These are phyloP conservation scores for Boletus reticulatus DNA, from an alignment of 768 basidiomycete species.

Conservation along the genomic window DNA sequence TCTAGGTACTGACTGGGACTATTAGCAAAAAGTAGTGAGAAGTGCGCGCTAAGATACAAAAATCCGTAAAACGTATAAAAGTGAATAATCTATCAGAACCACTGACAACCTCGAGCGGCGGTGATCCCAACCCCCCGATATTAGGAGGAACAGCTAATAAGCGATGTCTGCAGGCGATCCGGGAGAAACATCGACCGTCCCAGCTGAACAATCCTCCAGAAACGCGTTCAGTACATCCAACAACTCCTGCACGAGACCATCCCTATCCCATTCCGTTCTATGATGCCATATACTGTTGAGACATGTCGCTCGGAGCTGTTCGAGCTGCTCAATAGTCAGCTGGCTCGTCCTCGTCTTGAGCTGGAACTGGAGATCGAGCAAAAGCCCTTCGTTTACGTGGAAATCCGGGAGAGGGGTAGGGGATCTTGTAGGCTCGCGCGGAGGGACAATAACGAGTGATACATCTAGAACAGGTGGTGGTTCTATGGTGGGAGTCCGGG, in stretches of 20 bases:
- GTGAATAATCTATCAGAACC: conserved; percentile 22
- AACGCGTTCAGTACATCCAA: conserved; percentile 58
- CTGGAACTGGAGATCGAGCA: conserved; percentile 47
- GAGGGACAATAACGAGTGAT: conserved; percentile 22
- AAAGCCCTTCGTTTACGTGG: conserved; percentile 48
- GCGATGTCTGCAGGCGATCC: neutral
- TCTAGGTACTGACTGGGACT: too few relatives aligned
- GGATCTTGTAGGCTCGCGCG: conserved; percentile 49
- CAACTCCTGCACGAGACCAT: conserved; percentile 59
- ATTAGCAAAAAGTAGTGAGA: conserved; percentile 3
- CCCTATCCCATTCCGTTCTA: conserved; percentile 81
- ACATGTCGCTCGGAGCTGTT: conserved; percentile 86
- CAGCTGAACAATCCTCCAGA: conserved; percentile 55
- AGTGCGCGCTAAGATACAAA: conserved; percentile 20
- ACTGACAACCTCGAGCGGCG: neutral
- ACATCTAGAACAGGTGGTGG: conserved; percentile 11
- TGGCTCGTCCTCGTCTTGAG: conserved; percentile 53
- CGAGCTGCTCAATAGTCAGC: conserved; percentile 85
- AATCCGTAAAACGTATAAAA: conserved; percentile 12
- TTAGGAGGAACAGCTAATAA: neutral
- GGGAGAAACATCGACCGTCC: conserved; percentile 5
- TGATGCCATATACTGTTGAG: conserved; percentile 81
- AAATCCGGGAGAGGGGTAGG: conserved; percentile 82
- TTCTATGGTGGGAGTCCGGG: conserved; percentile 7
- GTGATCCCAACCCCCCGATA: too few relatives aligned